Evolutionary conservation across 2,329 filamentous ascomycete genomes (phyloP).

Genomic region (Rutstroemia sp.): DNA sequence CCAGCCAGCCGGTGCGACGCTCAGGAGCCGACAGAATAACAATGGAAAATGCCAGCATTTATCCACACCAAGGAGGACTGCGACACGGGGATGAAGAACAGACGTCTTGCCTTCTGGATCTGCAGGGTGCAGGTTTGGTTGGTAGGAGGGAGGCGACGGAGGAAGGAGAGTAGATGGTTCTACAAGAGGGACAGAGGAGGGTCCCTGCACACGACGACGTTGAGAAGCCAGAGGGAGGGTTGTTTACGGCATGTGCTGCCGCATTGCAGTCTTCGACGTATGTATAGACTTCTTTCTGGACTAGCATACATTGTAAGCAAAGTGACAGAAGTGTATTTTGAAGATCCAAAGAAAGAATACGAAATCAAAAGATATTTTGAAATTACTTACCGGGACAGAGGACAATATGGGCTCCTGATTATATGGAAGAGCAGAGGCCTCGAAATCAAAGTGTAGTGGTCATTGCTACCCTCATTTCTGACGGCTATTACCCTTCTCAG

Average conservation of each 20-base stretch:
- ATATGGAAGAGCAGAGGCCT: no score
- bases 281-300: not conserved
- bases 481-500: not conserved
- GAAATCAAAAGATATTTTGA: not conserved
- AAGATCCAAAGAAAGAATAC: not conserved
- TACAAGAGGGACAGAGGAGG: constrained; percentile 5
- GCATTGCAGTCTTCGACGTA: constrained; percentile 22
- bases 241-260: constrained; percentile 30
- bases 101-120: constrained; percentile 27
- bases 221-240: constrained; percentile 27
- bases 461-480: not conserved
- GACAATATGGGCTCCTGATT: not conserved
- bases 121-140: constrained; percentile 21
- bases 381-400: not conserved
- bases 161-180: constrained; percentile 4
- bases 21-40: constrained; percentile 64
- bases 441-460: not conserved
- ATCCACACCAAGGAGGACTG: constrained; percentile 68
- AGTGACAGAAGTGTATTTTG: not conserved
- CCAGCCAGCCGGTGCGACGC: constrained; percentile 61
- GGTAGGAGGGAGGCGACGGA: constrained; percentile 10
- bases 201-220: constrained; percentile 13
- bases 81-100: constrained; percentile 67
- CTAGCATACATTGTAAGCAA: not conserved
- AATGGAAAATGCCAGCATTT: constrained; percentile 66